A percentile compares a stretch with the other conserved stretches of the same genome.
Conservation (phyloP, 331 rosid species). For the Acacia concinna region DNA sequence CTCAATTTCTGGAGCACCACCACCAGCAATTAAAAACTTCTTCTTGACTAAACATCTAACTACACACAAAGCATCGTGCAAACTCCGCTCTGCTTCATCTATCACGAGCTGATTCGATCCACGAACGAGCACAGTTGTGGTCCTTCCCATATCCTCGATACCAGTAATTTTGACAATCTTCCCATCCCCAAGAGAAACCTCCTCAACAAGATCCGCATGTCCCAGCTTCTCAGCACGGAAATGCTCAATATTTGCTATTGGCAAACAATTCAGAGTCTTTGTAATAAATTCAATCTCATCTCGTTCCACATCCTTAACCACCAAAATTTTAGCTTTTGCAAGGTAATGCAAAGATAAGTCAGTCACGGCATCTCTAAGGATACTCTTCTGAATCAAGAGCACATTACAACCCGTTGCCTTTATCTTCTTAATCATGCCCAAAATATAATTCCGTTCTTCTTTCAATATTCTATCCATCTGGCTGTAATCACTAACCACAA, state of each 20-base stretch:
- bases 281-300: conserved; percentile 97
- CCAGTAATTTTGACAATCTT: conserved; percentile 92
- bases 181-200: conserved; percentile 85
- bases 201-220: conserved; percentile 86
- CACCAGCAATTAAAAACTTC: conserved; percentile 93
- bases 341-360: conserved; percentile 91
- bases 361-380: conserved; percentile 90
- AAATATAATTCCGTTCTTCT: conserved; percentile 88
- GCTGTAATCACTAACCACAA: conserved; percentile 83
- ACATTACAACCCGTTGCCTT: conserved; percentile 86
- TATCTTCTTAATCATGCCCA: conserved; percentile 94
- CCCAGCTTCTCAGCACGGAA: conserved; percentile 88
- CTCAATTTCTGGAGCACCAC: conserved; percentile 99
- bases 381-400: conserved; percentile 91
- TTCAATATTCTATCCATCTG: conserved; percentile 98
- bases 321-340: conserved; percentile 93
- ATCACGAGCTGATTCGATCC: conserved; percentile 87
- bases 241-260: conserved; percentile 93
- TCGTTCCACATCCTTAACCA: conserved; percentile 92
- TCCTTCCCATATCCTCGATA: conserved; percentile 92
- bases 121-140: conserved; percentile 83
- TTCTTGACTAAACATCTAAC: conserved; percentile 91
- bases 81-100: conserved; percentile 92
- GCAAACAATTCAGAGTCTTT: conserved; percentile 88
- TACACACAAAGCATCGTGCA: conserved; percentile 98